Conservation (phyloP, 352 stramenopile genomes). For the Peronospora destructor region DNA sequence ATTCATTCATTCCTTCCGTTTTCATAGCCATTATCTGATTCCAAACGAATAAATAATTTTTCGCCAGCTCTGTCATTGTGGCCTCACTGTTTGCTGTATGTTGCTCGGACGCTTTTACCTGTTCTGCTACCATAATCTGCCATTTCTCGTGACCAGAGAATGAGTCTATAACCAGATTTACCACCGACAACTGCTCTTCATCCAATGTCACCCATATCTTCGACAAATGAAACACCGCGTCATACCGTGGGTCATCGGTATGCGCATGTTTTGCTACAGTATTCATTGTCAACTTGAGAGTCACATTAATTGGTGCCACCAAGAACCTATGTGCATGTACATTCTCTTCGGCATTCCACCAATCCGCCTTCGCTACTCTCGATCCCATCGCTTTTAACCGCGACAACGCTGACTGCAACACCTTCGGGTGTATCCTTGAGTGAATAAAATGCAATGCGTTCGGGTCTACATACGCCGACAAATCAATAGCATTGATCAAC, state of each 20-base stretch:
- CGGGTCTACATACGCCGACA: conserved; percentile 85
- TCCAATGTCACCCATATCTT: conserved; percentile 68
- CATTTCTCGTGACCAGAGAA: conserved; percentile 69
- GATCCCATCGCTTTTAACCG: conserved; percentile 81
- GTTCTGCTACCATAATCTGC: conserved; percentile 60
- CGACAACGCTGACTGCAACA: conserved; percentile 65
- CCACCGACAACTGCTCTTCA: conserved; percentile 77
- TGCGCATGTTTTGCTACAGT: conserved; percentile 61
- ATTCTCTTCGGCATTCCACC: conserved; percentile 71
- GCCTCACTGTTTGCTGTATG: conserved; percentile 39
- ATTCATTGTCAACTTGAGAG: conserved; percentile 87
- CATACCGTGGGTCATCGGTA: conserved; percentile 71
- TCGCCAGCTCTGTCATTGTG: conserved; percentile 33
- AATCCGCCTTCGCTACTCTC: conserved; percentile 46
- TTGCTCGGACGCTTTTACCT: conserved; percentile 53
- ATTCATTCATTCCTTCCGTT: conserved; percentile 46
- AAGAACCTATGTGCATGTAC: conserved; percentile 75
- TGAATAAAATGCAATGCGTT: conserved; percentile 84
- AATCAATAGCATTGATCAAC: conserved; percentile 76
- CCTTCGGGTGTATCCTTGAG: conserved; percentile 67
- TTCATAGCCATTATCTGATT: conserved; percentile 57
- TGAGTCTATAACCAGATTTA: conserved; percentile 70
- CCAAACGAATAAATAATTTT: conserved; percentile 73
- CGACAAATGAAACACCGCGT: conserved; percentile 73
- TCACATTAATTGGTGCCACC: conserved; percentile 72